Base-by-base conservation (phyloP, 306 rosid species). In the Mimosa bimucronata region DNA sequence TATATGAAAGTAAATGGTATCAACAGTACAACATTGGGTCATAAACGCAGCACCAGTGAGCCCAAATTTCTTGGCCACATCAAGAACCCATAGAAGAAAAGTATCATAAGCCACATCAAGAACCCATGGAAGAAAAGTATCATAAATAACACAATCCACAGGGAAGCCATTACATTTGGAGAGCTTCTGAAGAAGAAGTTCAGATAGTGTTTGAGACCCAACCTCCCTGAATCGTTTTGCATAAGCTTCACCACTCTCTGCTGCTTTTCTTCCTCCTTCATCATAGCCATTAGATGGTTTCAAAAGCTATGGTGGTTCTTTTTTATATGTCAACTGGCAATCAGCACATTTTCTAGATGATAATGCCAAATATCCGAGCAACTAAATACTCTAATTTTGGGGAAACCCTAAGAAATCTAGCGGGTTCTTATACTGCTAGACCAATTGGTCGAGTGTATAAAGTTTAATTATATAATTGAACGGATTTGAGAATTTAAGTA, bases 281-380 rank as follows among this genome's bases (percentile, higher is more conserved):
- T 84, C 79, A 18, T 40, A 77, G 29, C 82, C 87, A 23, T 84
- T 84, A 84, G 45, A 84, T 76, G 76, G 78, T 53, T 30, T 84
- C 87, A 10, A 84, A 0, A 3, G 67, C 28, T 37, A 84, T 7
- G 45, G 64, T 7, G 55, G 74, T 82, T 65, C 19, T n/a, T n/a
- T n/a, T n/a, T n/a, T n/a, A n/a, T n/a, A n/a, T n/a, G n/a, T n/a
- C n/a, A n/a, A n/a, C n/a, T n/a, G n/a, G n/a, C n/a, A n/a, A n/a
- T n/a, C n/a, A n/a, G n/a, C n/a, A n/a, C n/a, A n/a, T n/a, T n/a
- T n/a, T n/a, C n/a, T n/a, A n/a, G n/a, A n/a, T n/a, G n/a, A n/a
- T n/a, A n/a, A n/a, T n/a, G n/a, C n/a, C n/a, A n/a, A n/a, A n/a
- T n/a, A n/a, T n/a, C n/a, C n/a, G n/a, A n/a, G n/a, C n/a, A n/a